These are phyloP conservation scores for Rhizopogon vesiculosus DNA, from an alignment of 768 basidiomycete species.

Conservation along the genomic window DNA sequence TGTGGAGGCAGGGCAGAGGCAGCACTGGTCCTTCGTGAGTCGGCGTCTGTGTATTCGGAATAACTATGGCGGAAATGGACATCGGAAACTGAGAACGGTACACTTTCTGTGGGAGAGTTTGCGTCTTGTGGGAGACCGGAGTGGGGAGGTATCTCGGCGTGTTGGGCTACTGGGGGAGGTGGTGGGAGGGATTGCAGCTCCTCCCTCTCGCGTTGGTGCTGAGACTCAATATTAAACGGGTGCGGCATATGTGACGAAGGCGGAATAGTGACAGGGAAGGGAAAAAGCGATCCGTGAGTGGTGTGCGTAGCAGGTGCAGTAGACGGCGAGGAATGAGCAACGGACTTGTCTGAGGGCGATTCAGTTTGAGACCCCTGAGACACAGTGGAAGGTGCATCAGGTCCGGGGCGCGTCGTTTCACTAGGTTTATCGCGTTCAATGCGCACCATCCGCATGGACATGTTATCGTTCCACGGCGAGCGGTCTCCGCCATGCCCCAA, in stretches of 20 bases:
- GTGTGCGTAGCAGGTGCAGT: slow-evolving; percentile 15
- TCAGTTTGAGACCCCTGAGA: slow-evolving; percentile 20
- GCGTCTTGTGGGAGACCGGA: slow-evolving; percentile 22
- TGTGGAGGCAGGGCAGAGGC: slow-evolving; percentile 38
- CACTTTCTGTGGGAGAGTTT: slow-evolving; percentile 52
- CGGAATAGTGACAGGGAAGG: slow-evolving; percentile 43
- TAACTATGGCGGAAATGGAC: slow-evolving; percentile 42
- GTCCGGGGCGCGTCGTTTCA: slow-evolving; percentile 12
- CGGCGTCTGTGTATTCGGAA: slow-evolving; percentile 24
- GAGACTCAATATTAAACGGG: slow-evolving; percentile 13
- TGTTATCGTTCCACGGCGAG: slow-evolving; percentile 12
- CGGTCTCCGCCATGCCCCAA: slow-evolving; percentile 12
- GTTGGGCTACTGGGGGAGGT: slow-evolving; percentile 13
- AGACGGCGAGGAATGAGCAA: slow-evolving; percentile 12
- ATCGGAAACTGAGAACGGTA: slow-evolving; percentile 53
- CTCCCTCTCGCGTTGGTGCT: slow-evolving; percentile 4
- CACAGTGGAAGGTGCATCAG: slow-evolving; percentile 28
- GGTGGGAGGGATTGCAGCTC: neutral
- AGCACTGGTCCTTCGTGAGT: slow-evolving; percentile 29
- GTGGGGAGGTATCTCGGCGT: slow-evolving; percentile 27
- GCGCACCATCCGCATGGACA: slow-evolving; percentile 13
- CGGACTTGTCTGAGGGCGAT: slow-evolving; percentile 20
- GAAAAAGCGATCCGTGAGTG: slow-evolving; percentile 30
- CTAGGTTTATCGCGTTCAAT: slow-evolving; percentile 15
- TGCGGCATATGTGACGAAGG: slow-evolving; percentile 31